Evolutionary conservation across 2,329 filamentous ascomycete genomes (phyloP), one percentile per base, ranked within the genome.

Genomic region (Cercospora nicotianae): DNA sequence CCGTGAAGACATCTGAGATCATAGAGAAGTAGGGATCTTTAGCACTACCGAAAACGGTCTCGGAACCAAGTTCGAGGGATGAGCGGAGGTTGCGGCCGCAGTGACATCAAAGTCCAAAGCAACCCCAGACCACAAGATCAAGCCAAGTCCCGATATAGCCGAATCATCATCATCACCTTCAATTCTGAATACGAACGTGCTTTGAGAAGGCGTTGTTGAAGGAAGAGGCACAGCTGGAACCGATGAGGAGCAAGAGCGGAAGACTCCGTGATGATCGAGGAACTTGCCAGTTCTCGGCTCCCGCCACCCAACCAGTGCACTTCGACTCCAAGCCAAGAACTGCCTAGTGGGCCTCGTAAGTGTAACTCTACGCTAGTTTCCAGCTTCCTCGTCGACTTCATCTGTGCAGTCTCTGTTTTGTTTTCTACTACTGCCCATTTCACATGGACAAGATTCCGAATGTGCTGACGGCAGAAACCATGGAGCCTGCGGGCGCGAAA

Each of bases 401-500:
- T 26, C 58, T 20, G 10, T 39, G 31, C 5, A 60, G 16, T 20
- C 31, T 26, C 9, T 30, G 20, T n/a, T 20, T 20, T 36, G 36
- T 48, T 10, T 51, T 30, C 8, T 20, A 31, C 7, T 39, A 13
- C 36, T 10, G 31, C 23, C 9, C 20, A 12, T 18, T 16, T 18
- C 39, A 9, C 12, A 48, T 51, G 60, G 7, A 45, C 4, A 51
- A 51, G 39, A 20, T 9, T 2, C 20, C 33, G 33, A 26, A 45
- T 45, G 36, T 30, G 12, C 39, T 26, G 60, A 45, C 23, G 7
- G 26, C 20, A 28, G 39, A n/a, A 30, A 28, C 59, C 31, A 64
- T 64, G 62, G 62, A 64, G 31, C 62, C 62, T 42, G 7, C 51
- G 20, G 51, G 51, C 53, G 62, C 31, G 10, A 42, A 20, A 28